Conservation (phyloP, 2,329 filamentous ascomycete species). For the Fusarium coffeatum region DNA sequence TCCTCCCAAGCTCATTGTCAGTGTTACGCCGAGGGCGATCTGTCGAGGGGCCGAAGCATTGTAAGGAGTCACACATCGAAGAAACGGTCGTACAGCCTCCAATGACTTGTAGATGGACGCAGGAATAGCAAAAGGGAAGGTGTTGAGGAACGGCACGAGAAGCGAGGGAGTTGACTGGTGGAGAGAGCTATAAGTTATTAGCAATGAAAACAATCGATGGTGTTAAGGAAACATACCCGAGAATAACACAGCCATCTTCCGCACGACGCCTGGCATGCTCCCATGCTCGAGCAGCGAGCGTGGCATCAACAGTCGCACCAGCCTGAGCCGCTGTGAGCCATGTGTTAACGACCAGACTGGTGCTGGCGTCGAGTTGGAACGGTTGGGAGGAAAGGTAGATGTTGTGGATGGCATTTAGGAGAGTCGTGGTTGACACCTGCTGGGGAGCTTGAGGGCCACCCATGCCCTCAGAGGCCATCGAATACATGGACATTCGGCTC, state of each 20-base stretch:
- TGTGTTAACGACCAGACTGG: constrained; percentile 93
- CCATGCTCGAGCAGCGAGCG: constrained; percentile 86
- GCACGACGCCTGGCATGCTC: constrained; percentile 94
- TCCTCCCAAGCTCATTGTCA: constrained; percentile 84
- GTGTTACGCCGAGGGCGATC: constrained; percentile 80
- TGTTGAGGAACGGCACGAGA: constrained; percentile 81
- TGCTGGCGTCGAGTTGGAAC: constrained; percentile 89
- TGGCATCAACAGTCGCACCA: constrained; percentile 79
- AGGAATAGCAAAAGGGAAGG: constrained; percentile 83
- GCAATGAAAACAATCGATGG: not conserved
- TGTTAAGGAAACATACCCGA: constrained; percentile 72
- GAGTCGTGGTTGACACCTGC: constrained; percentile 91
- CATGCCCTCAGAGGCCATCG: constrained; percentile 72
- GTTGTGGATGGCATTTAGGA: constrained; percentile 92
- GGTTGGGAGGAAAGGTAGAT: constrained; percentile 84
- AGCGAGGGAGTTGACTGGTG: constrained; percentile 90
- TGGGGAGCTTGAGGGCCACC: constrained; percentile 77
- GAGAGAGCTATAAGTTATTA: constrained; percentile 72
- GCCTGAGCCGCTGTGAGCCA: constrained; percentile 85
- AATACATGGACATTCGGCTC: constrained; percentile 76
- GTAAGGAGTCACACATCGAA: constrained; percentile 86
- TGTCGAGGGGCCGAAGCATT: constrained; percentile 89
- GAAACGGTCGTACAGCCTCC: constrained; percentile 84
- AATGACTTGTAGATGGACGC: constrained; percentile 80
- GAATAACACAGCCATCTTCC: constrained; percentile 91